These are phyloP conservation scores for Ogataea thermomethanolica DNA, from an alignment of 805 yeast genomes.

Conservation along the genomic window DNA sequence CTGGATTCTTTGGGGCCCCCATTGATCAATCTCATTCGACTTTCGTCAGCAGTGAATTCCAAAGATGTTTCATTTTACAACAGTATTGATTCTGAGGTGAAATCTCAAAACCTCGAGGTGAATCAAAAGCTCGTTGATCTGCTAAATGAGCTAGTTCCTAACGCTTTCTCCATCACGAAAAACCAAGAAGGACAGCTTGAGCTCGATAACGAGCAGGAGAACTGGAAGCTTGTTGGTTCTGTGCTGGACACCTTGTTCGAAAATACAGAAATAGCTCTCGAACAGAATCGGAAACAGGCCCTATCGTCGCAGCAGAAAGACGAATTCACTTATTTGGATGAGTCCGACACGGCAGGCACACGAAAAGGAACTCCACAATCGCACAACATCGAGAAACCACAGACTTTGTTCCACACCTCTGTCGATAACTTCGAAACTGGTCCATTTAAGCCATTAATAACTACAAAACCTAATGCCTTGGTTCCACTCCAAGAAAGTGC, in stretches of 20 bases:
- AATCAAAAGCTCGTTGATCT: slow-evolving; percentile 42
- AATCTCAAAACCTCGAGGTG: slow-evolving; percentile 37
- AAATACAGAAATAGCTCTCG: slow-evolving; percentile 67
- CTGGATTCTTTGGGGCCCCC: slow-evolving; percentile 39
- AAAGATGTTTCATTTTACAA: slow-evolving; percentile 78
- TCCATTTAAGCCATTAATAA: slow-evolving; percentile 77
- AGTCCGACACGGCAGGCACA: slow-evolving; percentile 37
- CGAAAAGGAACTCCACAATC: slow-evolving; percentile 11
- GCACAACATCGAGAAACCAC: slow-evolving; percentile 54
- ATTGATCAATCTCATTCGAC: slow-evolving; percentile 56
- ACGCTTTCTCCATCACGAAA: slow-evolving; percentile 22
- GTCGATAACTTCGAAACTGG: slow-evolving; percentile 60
- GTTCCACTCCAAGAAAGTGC: slow-evolving; percentile 52
- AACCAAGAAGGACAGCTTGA: slow-evolving; percentile 29
- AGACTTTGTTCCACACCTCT: slow-evolving; percentile 49
- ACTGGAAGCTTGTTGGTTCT: slow-evolving; percentile 63
- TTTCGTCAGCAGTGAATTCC: slow-evolving; percentile 66
- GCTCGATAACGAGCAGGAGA: slow-evolving; percentile 35
- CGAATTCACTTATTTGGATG: slow-evolving; percentile 50
- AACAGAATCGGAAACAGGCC: slow-evolving; percentile 34
- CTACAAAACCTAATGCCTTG: slow-evolving; percentile 68
- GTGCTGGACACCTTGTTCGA: slow-evolving; percentile 71
- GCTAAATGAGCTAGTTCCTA: slow-evolving; percentile 42
- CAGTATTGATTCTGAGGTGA: slow-evolving; percentile 53
- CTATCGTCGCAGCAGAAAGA: slow-evolving; percentile 13